A percentile compares a stretch with the other conserved stretches of the same genome.
These are phyloP conservation scores for Aegilops sharonensis DNA, from an alignment of 176 grass and related monocot genomes.

Conservation along the genomic window DNA sequence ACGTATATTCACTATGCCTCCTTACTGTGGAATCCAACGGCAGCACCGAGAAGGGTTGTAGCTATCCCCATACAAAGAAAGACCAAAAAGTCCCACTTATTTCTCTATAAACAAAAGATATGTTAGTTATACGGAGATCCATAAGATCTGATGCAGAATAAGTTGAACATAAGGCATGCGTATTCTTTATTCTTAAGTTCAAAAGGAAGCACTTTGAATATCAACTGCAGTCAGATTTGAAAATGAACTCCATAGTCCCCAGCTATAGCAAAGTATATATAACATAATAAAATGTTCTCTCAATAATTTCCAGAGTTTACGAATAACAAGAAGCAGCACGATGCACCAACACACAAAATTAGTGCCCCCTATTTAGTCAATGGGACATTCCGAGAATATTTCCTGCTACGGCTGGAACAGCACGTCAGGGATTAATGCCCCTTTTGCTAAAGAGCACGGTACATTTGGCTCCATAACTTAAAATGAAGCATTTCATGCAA, in stretches of 20 bases:
- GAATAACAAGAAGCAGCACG: neutral
- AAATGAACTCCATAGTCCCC: neutral
- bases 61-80: constrained; percentile 85
- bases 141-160: neutral
- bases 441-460: neutral
- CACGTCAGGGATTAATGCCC: neutral
- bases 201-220: constrained; percentile 3
- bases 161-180: constrained; percentile 6
- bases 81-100: constrained; percentile 91
- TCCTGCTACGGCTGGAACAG: constrained; percentile 2
- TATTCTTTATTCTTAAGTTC: neutral
- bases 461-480: neutral
- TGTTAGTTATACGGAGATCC: neutral
- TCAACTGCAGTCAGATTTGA: constrained; percentile 11
- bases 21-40: constrained; percentile 78
- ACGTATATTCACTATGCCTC: constrained; percentile 21
- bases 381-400: constrained; percentile 8
- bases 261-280: constrained; percentile 4
- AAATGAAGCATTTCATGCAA: neutral
- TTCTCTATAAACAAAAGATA: constrained; percentile 57
- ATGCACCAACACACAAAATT: neutral
- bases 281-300: neutral
- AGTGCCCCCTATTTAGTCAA: constrained; percentile 1
- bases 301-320: neutral
- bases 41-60: constrained; percentile 59